Evolutionary conservation across 495 filamentous ascomycete species (phyloP).

Genomic region (Tuber melanosporum): DNA sequence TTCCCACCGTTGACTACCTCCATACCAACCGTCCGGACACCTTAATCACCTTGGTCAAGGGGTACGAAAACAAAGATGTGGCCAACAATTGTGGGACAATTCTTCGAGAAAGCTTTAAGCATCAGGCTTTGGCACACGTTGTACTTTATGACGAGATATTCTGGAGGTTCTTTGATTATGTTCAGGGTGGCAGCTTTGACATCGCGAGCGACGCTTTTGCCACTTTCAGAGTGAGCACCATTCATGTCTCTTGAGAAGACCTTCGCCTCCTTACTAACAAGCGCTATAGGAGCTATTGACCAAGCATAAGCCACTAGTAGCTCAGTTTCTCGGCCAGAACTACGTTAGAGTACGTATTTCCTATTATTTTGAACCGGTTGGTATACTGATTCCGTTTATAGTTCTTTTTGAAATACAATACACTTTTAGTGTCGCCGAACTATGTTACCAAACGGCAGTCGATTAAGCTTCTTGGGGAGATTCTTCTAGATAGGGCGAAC

Average conservation of each 20-base stretch:
- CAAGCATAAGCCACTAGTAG: slow-evolving; percentile 82
- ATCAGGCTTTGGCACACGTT: slow-evolving; percentile 77
- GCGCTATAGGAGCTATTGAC: slow-evolving; percentile 76
- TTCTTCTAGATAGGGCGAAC: slow-evolving; percentile 87
- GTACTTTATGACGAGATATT: slow-evolving; percentile 93
- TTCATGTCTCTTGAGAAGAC: slow-evolving; percentile 3
- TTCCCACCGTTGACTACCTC: slow-evolving; percentile 73
- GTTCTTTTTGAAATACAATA: slow-evolving; percentile 89
- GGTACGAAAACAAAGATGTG: slow-evolving; percentile 82
- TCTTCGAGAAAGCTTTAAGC: slow-evolving; percentile 84
- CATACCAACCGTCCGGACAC: slow-evolving; percentile 79
- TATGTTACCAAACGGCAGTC: slow-evolving; percentile 99
- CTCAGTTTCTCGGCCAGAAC: slow-evolving; percentile 75
- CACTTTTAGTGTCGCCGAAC: slow-evolving; percentile 77
- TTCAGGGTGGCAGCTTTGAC: slow-evolving; percentile 90
- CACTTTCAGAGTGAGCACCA: slow-evolving; percentile 71
- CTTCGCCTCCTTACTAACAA: slow-evolving; percentile 9
- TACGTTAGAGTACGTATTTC: slow-evolving; percentile 52
- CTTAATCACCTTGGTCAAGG: slow-evolving; percentile 77
- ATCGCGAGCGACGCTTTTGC: slow-evolving; percentile 95
- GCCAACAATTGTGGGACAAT: slow-evolving; percentile 89
- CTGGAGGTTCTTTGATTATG: slow-evolving; percentile 98
- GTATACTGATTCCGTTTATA: slow-evolving; percentile 37
- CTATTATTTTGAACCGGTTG: slow-evolving; percentile 5
- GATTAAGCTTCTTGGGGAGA: slow-evolving; percentile 92